Evolutionary conservation across 345 rosid genomes (phyloP).

Genomic region (Dipteronia sinensis): DNA sequence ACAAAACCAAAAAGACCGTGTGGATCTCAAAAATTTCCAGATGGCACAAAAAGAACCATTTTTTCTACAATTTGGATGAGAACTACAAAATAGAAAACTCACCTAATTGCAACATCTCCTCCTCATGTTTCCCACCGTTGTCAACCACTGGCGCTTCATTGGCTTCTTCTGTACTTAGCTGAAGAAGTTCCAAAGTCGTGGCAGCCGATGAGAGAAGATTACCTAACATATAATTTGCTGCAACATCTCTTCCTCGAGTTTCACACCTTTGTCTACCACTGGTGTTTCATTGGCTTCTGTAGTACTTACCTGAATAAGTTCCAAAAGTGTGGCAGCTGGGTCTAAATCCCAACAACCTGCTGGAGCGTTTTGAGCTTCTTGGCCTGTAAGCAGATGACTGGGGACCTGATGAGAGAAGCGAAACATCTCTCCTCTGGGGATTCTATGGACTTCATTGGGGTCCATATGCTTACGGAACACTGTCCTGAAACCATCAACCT

Average conservation of each 20-base stretch:
- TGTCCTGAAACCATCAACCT: constrained; percentile 69
- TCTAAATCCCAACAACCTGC: constrained; percentile 79
- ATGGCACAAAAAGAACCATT: constrained; percentile 26
- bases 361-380: constrained; percentile 68
- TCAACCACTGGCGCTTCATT: constrained; percentile 19
- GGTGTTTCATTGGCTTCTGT: too few species aligned
- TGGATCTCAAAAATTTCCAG: constrained; percentile 29
- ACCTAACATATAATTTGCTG: too few species aligned
- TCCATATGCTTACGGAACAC: constrained; percentile 59
- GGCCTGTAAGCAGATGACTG: constrained; percentile 67
- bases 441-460: constrained; percentile 41
- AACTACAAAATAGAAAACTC: constrained; percentile 21
- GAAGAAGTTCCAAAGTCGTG: too few species aligned
- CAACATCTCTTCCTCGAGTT: constrained; percentile 12
- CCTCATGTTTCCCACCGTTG: constrained; percentile 16
- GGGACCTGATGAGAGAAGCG: constrained; percentile 98
- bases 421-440: constrained; percentile 75
- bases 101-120: background rate
- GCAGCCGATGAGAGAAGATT: too few species aligned
- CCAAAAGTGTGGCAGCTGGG: constrained; percentile 87
- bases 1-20: background rate
- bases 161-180: background rate
- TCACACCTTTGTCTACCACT: constrained; percentile 22
- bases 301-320: constrained; percentile 41
- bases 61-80: constrained; percentile 29